Base-by-base conservation (phyloP, 768 basidiomycete species). In the Suillus subalutaceus region DNA sequence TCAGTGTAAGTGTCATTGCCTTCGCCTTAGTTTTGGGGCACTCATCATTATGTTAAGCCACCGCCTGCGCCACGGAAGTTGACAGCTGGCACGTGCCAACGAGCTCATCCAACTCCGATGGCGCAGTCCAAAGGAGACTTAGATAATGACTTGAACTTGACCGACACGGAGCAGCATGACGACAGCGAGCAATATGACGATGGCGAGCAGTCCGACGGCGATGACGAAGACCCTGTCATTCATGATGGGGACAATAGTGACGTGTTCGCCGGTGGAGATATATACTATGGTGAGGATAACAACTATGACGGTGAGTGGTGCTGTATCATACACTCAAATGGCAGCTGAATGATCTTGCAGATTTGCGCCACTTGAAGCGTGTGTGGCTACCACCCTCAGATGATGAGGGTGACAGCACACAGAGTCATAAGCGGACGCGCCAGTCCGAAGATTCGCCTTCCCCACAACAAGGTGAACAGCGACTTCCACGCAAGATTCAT, bases 401-500 rank as follows among this genome's bases (percentile, higher is more conserved):
- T 15, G n/a, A 60, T 38, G 37, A 38, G 20, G 58, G 37, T 60
- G 58, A 16, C 26, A 26, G 26, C 26, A 26, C 26, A 16, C 37
- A n/a, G 4, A 60, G 58, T 20, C 43, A 15, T 26, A 60, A 60
- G 41, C 9, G 20, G 20, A 23, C n/a, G 10, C 7, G 58, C 9
- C 20, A 38, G 37, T 41, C 58, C 16, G 15, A 18, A n/a, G 18
- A 38, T 13, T 57, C 26, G 16, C 32, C 30, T 38, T 57, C 16
- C 0, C 20, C 13, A n/a, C 43, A 41, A 13, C 23, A 52, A 52
- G 50, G 50, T 26, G 23, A 52, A 13, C 50, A 15, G 48, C 10
- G n/a, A 23, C 40, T 53, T 40, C 48, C 63, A 37, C 35, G 26
- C 20, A 63, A 63, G 18, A 63, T 63, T 40, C 52, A 26, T 18